phyloP scores from a whole-genome alignment of 2,329 filamentous ascomycete species.

The Stagonosporopsis tanaceti region DNA sequence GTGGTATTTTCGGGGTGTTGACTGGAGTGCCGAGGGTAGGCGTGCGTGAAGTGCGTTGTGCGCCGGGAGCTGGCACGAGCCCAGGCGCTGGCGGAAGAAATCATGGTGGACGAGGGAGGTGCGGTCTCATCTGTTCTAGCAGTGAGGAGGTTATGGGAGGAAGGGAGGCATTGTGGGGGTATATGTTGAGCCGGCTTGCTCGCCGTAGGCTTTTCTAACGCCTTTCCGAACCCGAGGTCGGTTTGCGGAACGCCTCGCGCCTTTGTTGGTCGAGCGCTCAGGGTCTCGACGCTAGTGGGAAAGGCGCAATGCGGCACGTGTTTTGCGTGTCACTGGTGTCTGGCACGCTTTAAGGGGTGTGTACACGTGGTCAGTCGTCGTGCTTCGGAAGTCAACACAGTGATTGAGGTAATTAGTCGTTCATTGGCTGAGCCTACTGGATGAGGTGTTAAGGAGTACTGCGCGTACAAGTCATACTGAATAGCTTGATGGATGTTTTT shows the following conservation, averaged over 20 bases:
- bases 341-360: not conserved
- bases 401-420: not conserved
- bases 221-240: slow-evolving; percentile 10
- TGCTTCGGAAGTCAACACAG: not conserved
- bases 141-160: not conserved
- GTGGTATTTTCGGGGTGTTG: slow-evolving; percentile 18
- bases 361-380: not conserved
- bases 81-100: slow-evolving; percentile 40
- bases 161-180: slow-evolving; percentile 6
- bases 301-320: slow-evolving; percentile 16
- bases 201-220: slow-evolving; percentile 4
- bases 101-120: slow-evolving; percentile 36
- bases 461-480: not conserved
- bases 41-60: slow-evolving; percentile 22
- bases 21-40: slow-evolving; percentile 20
- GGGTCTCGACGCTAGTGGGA: slow-evolving; percentile 7
- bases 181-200: slow-evolving; percentile 9
- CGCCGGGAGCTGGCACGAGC: slow-evolving; percentile 35
- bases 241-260: slow-evolving; percentile 4
- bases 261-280: slow-evolving; percentile 8
- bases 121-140: slow-evolving; percentile 11
- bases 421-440: not conserved
- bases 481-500: not conserved
- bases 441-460: not conserved
- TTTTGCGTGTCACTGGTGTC: not conserved